Conservation (phyloP, 129 eudicot species). For the Apium graveolens region DNA sequence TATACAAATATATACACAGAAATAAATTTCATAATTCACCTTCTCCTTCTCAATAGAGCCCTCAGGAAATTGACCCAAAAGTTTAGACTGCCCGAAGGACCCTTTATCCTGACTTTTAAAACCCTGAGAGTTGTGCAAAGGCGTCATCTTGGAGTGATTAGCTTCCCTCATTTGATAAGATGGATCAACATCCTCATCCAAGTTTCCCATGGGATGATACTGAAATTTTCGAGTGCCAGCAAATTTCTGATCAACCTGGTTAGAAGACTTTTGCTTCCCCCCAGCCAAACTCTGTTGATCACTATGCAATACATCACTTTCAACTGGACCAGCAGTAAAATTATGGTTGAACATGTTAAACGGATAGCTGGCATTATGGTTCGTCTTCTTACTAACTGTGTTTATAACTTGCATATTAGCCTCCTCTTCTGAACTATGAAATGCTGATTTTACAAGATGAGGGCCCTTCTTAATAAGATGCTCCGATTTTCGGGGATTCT, state of each 20-base stretch:
- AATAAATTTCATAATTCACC: constrained; percentile 17
- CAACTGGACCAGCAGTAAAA: background rate
- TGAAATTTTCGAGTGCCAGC: constrained; percentile 65
- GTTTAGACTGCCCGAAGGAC: constrained; percentile 28
- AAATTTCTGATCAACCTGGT: constrained; percentile 32
- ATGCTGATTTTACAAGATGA: constrained; percentile 45
- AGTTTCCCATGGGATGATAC: constrained; percentile 90
- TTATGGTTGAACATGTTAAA: constrained; percentile 16
- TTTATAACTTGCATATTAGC: constrained; percentile 34
- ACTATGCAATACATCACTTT: constrained; percentile 27
- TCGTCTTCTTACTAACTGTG: constrained; percentile 39
- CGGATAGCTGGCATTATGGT: constrained; percentile 51
- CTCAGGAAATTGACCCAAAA: constrained; percentile 38
- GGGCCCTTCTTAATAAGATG: constrained; percentile 35
- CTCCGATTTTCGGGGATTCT: constrained; percentile 30
- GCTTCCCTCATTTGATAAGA: constrained; percentile 38
- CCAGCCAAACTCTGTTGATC: constrained; percentile 37
- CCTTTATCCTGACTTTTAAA: constrained; percentile 32
- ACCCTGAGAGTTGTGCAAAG: constrained; percentile 42
- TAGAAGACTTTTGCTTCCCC: constrained; percentile 40
- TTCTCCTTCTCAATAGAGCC: constrained; percentile 21
- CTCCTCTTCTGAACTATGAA: constrained; percentile 34
- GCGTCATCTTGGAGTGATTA: constrained; percentile 10
- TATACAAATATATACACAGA: background rate
- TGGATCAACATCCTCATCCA: constrained; percentile 60